These are phyloP conservation scores for Coniosporium tulheliwenetii DNA, from an alignment of 2,329 filamentous ascomycete genomes.

Conservation along the genomic window DNA sequence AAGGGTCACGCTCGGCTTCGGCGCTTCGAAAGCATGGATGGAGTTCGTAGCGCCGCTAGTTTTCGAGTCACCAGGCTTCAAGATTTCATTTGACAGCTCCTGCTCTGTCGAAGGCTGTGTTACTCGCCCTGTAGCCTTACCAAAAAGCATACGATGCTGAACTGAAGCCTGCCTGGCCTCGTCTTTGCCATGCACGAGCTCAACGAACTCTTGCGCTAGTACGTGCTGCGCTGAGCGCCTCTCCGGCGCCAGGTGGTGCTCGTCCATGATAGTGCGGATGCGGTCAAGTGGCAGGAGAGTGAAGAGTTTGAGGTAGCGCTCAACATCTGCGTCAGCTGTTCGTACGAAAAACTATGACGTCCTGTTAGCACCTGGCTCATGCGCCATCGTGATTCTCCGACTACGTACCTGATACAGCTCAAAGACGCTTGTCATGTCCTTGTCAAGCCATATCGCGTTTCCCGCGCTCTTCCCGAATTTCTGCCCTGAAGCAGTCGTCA, in stretches of 20 bases:
- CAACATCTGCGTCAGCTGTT: constrained; percentile 65
- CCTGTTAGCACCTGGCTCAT: constrained; percentile 4
- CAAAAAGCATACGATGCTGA: constrained; percentile 28
- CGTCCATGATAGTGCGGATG: constrained; percentile 52
- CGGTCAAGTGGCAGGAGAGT: constrained; percentile 64
- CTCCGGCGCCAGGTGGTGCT: constrained; percentile 52
- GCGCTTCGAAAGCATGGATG: background rate
- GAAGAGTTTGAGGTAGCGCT: constrained; percentile 71
- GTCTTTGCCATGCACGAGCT: constrained; percentile 57
- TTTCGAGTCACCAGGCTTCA: constrained; percentile 4
- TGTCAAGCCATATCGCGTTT: constrained; percentile 87
- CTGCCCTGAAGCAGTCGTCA: constrained; percentile 69
- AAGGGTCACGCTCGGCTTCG: constrained; percentile 5
- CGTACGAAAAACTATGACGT: constrained; percentile 61
- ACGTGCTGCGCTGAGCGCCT: constrained; percentile 68
- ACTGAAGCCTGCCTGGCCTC: constrained; percentile 47
- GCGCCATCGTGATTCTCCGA: constrained; percentile 1
- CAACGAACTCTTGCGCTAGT: constrained; percentile 68
- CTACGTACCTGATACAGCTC: constrained; percentile 60
- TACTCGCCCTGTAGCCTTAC: constrained; percentile 5
- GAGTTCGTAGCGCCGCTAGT: background rate
- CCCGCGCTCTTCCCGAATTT: constrained; percentile 94
- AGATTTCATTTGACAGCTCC: background rate
- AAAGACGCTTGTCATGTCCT: constrained; percentile 62
- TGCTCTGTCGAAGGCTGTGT: no score